phyloP scores from a whole-genome alignment of 2,329 filamentous ascomycete genomes.

The Triangularia setosa region DNA sequence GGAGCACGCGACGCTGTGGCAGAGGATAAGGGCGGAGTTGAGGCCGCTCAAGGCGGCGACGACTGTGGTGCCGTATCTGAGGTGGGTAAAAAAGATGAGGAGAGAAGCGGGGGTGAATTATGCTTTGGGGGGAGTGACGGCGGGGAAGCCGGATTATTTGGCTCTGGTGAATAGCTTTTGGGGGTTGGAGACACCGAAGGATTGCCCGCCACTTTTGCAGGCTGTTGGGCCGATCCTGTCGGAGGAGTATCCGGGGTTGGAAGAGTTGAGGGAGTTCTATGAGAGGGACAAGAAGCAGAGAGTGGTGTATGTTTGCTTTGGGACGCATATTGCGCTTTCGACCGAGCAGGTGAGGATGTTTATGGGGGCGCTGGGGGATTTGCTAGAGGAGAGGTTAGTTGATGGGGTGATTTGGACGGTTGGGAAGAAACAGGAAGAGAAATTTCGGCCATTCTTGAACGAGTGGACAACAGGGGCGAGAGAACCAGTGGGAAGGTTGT shows the following conservation, averaged over 20 bases:
- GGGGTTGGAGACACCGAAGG: conserved; percentile 39
- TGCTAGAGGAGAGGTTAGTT: conserved; percentile 29
- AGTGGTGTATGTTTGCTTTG: conserved; percentile 40
- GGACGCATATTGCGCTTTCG: conserved; percentile 38
- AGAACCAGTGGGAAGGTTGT: conserved; percentile 24
- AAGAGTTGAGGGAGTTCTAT: conserved; percentile 31
- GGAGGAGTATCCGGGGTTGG: conserved; percentile 33
- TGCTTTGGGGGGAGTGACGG: conserved; percentile 24
- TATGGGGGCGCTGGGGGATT: conserved; percentile 30
- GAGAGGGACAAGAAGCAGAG: conserved; percentile 24
- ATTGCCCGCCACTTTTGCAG: conserved; percentile 38
- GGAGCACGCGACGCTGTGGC: conserved; percentile 37
- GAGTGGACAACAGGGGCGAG: conserved; percentile 11
- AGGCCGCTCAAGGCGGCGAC: conserved; percentile 31
- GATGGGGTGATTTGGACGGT: conserved; percentile 41
- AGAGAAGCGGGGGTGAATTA: conserved; percentile 32
- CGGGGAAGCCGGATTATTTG: conserved; percentile 39
- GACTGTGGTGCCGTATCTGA: conserved; percentile 29
- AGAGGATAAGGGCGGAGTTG: conserved; percentile 36
- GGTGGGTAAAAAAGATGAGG: conserved; percentile 34
- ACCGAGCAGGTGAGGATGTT: conserved; percentile 31
- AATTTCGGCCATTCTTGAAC: conserved; percentile 20
- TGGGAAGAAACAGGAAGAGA: conserved; percentile 22
- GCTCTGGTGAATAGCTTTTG: conserved; percentile 43
- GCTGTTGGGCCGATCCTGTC: conserved; percentile 39